phyloP scores from a whole-genome alignment of 345 rosid genomes.

The Euclidium syriacum region DNA sequence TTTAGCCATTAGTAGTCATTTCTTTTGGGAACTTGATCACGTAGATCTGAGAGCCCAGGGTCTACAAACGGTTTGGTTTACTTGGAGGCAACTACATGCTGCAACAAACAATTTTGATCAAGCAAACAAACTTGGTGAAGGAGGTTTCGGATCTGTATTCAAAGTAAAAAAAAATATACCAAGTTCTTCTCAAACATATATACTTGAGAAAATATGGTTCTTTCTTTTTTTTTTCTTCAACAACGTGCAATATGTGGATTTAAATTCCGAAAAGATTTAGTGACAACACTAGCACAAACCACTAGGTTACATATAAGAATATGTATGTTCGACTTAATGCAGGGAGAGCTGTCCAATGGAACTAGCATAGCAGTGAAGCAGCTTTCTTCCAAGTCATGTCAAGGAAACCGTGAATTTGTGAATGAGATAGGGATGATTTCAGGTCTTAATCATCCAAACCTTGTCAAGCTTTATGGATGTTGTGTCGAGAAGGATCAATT shows the following conservation, averaged over 20 bases:
- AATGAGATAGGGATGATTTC: conserved; percentile 42
- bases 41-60: conserved; percentile 2
- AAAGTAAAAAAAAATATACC: conserved; percentile 1
- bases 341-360: conserved; percentile 29
- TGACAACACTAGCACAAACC: too few species aligned
- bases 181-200: too few species aligned
- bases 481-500: conserved; percentile 36
- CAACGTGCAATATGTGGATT: too few species aligned
- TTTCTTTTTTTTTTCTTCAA: neutral
- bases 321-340: neutral
- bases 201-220: too few species aligned
- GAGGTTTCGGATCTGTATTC: conserved; percentile 31
- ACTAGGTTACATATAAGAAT: too few species aligned
- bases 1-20: neutral
- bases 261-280: too few species aligned
- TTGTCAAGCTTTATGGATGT: conserved; percentile 39
- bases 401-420: conserved; percentile 41
- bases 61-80: conserved; percentile 15
- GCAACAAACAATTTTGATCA: conserved; percentile 25
- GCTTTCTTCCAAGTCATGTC: conserved; percentile 38
- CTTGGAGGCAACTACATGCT: conserved; percentile 18
- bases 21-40: neutral
- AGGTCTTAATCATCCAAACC: conserved; percentile 36
- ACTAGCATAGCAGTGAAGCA: conserved; percentile 34
- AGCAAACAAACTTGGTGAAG: conserved; percentile 31